Evolutionary conservation across 108 stramenopile species (phyloP).

Genomic region (Skeletonema marinoi): DNA sequence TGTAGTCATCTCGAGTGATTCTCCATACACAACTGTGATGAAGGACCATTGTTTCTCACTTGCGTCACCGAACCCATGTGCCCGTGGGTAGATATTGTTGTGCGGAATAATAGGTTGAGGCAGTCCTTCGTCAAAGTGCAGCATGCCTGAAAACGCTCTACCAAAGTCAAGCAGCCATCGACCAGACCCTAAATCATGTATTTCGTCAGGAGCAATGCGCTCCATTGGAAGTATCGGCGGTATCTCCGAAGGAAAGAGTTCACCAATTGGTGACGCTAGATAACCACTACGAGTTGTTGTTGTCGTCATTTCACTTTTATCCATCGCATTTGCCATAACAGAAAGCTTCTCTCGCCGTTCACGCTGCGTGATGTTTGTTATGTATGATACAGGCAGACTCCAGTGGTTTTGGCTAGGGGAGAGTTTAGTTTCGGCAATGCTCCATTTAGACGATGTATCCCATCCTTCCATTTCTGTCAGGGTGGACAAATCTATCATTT

Average conservation of each 20-base stretch:
- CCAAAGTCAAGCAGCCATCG: slow-evolving; percentile 51
- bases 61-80: slow-evolving; percentile 25
- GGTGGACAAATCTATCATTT: slow-evolving; percentile 31
- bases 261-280: slow-evolving; percentile 25
- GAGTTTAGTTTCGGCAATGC: not conserved
- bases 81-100: slow-evolving; percentile 19
- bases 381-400: slow-evolving; percentile 3
- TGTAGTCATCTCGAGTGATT: slow-evolving; percentile 44
- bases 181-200: slow-evolving; percentile 35
- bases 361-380: slow-evolving; percentile 21
- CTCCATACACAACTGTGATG: slow-evolving; percentile 38
- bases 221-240: slow-evolving; percentile 33
- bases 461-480: slow-evolving; percentile 29
- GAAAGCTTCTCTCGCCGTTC: slow-evolving; percentile 8
- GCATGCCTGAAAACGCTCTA: slow-evolving; percentile 44
- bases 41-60: slow-evolving; percentile 14
- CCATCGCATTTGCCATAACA: not conserved
- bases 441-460: slow-evolving; percentile 34
- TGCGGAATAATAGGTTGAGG: slow-evolving; percentile 39
- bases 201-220: slow-evolving; percentile 35
- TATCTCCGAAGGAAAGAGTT: slow-evolving; percentile 29
- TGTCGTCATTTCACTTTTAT: not conserved
- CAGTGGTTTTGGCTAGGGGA: not conserved
- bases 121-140: slow-evolving; percentile 46
- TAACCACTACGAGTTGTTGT: not conserved